phyloP scores from a whole-genome alignment of 148 eudicot genomes.

The Cornus controversa region DNA sequence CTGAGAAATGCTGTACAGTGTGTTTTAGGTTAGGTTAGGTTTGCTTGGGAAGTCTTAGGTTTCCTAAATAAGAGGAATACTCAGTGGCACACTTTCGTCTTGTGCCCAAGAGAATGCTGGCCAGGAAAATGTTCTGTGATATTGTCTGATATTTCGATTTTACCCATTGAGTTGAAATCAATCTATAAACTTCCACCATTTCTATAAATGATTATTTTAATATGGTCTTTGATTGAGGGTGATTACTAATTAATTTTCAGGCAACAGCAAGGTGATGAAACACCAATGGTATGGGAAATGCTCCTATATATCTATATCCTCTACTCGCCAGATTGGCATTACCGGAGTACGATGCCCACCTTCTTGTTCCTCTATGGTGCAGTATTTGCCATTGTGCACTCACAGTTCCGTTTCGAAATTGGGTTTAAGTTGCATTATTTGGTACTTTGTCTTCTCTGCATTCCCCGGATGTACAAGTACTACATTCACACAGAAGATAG shows the following conservation, averaged over 20 bases:
- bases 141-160: neutral
- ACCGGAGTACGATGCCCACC: conserved; percentile 84
- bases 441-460: conserved; percentile 78
- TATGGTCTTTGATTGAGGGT: neutral
- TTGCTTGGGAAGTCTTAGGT: too few species aligned
- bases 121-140: neutral
- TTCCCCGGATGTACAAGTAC: conserved; percentile 84
- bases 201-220: neutral
- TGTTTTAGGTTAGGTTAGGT: too few species aligned
- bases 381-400: conserved; percentile 69
- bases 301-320: conserved; percentile 85
- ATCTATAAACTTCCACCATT: neutral
- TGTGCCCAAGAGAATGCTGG: neutral
- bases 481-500: conserved; percentile 61
- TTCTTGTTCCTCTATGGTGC: conserved; percentile 75
- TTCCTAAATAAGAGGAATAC: too few species aligned
- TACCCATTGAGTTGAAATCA: too few species aligned
- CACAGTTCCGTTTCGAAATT: conserved; percentile 47
- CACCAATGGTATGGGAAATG: conserved; percentile 96
- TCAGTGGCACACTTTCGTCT: neutral
- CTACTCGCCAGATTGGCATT: conserved; percentile 92
- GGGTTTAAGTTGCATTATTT: conserved; percentile 64
- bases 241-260: conserved; percentile 36
- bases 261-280: conserved; percentile 86
- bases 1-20: too few species aligned